phyloP scores from a whole-genome alignment of 129 eudicot species.

The Escallonia rubra region DNA sequence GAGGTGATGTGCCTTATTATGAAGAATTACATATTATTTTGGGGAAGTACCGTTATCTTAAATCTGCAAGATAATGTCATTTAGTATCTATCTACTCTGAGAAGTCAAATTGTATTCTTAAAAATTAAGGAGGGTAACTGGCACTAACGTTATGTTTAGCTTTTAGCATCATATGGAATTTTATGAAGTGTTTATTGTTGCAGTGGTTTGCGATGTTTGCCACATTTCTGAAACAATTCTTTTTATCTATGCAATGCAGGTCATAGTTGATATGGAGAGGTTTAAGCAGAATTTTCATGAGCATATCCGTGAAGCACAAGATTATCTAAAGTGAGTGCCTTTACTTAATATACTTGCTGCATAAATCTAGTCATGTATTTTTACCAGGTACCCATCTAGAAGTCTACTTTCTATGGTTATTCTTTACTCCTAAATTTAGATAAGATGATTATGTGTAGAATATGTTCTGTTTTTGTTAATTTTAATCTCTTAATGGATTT shows the following conservation, averaged over 20 bases:
- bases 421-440: too few relatives aligned
- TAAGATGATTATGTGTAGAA: too few relatives aligned
- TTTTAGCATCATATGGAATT: background rate
- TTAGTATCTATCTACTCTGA: background rate
- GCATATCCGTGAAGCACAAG: conserved; percentile 50
- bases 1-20: too few relatives aligned
- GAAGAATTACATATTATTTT: too few relatives aligned
- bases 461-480: too few relatives aligned
- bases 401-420: too few relatives aligned
- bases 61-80: too few relatives aligned
- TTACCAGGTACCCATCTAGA: too few relatives aligned
- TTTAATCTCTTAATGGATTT: too few relatives aligned
- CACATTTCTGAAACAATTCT: background rate
- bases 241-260: conserved; percentile 37
- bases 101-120: background rate
- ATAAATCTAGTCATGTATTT: too few relatives aligned
- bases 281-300: conserved; percentile 71
- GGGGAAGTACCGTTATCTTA: too few relatives aligned
- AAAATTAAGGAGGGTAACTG: too few relatives aligned
- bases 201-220: background rate
- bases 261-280: conserved; percentile 91
- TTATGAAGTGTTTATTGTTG: background rate
- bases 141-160: background rate
- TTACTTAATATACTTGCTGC: background rate
- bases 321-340: conserved; percentile 62